Evolutionary conservation across 1,284 basidiomycete genomes (phyloP), one percentile per base, ranked within the genome.

Genomic region (Sporisorium scitamineum): DNA sequence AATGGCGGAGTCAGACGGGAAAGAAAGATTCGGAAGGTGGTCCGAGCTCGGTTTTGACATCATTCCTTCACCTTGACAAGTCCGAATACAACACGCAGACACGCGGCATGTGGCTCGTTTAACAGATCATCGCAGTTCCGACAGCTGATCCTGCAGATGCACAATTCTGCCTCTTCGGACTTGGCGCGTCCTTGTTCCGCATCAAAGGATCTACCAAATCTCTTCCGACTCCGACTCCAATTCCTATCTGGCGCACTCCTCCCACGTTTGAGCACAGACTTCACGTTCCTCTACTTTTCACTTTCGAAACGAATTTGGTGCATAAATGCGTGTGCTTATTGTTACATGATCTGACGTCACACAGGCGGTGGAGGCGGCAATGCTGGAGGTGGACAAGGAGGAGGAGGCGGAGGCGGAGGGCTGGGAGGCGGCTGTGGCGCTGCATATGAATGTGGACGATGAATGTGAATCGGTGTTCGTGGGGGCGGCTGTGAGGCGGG

Each of bases 361-460:
- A 50, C 31, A 14, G 58, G 57, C 4, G 48, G 39, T 26, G 26
- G 44, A 20, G 57, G 63, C 9, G 57, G 58, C 14, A 53, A 34
- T 32, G 26, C 22, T 26, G 58, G 51, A 8, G 58, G 54, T 1
- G 58, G 65, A 45, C 54, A 54, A 47, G 54, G 59, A 27, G 59
- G 55, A 39, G 62, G 50, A 27, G 54, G 47, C 16, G 50, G 45
- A 26, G 55, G n/a, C n/a, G n/a, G 52, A 13, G 51, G 55, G 5
- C 50, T 34, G 3, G 42, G 51, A 11, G 41, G 56, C 7, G 57
- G 51, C 10, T 14, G n/a, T 18, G 44, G 24, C 8, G 44, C n/a
- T 22, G 26, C 14, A 26, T 26, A 14, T 37, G 34, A 13, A 13
- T 37, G 34, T 3, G 34, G 34, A 14, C 34, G 34, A n/a, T n/a